Evolutionary conservation across 129 eudicot genomes (phyloP), one percentile per base, ranked within the genome.

Genomic region (Chrysanthemum lavandulifolium): DNA sequence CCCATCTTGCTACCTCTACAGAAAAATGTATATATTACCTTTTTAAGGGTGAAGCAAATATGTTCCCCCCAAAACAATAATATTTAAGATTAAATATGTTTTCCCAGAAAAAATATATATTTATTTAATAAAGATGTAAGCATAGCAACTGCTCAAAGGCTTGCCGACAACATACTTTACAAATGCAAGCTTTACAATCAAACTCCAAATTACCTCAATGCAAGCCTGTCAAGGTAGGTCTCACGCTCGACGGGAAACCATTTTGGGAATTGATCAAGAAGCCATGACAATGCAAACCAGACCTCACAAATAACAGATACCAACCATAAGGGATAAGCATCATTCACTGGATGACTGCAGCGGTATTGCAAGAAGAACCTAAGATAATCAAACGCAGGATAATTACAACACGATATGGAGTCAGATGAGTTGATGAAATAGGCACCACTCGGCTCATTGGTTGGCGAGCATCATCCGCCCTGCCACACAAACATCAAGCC

Each of bases 221-320:
- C 80, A 12, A 90, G 87, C 79, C 94, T 73, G 79, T 90, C 94
- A 29, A 90, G 96, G 81, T 82, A 90, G 59, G 96, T 90, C 81
- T 87, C 96, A 29, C 96, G 94, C 61, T 82, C 79, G 13, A 90
- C 87, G 1, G 96, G 96, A 15, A 65, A 81, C 96, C 94, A 90
- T 59, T 90, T 90, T n/a, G 96, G 96, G 73, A 90, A 90, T 73
- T 90, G 96, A 83, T 90, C 96, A 25, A 90, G 83, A 58, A 90
- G 79, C 96, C 96, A 90, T 6, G 96, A 90, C 40, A 87, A 68
- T 0, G 91, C 85, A 67, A 90, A 87, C 96, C 96, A 90, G 31
- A 90, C 81, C 85, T 90, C 94, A 75, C 96, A 90, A 45, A 90
- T 85, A 58, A 90, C 84, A 19, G 96, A 85, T 19, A 83, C 82